Evolutionary conservation across 352 stramenopile species (phyloP), one percentile per base, ranked within the genome.

Genomic region (Pythium rhizo-oryzae): DNA sequence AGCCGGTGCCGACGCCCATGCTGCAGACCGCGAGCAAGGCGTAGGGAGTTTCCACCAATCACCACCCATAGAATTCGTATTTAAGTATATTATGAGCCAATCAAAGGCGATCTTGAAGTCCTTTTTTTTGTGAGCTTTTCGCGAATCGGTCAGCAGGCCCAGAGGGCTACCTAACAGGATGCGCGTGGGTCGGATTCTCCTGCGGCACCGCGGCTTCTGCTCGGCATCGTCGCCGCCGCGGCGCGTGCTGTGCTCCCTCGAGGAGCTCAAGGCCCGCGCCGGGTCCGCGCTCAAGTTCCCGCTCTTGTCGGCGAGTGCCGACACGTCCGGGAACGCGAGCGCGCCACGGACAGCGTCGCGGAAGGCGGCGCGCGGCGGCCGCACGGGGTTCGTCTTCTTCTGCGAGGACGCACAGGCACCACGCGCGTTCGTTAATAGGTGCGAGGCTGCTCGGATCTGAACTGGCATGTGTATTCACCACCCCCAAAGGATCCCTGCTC

Each of bases 331-430:
- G 33, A 49, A 54, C 25, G 43, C 9, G 66, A 13, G 18, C 19
- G 28, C 30, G 65, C 70, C 35, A 47, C 41, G 41, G 9, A n/a
- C 13, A 16, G 41, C 41, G 61, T n/a, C 43, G 28, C 11, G 16
- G 13, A 49, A 54, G 49, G 66, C 62, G 55, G 30, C 62, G 69
- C 74, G 80, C 18, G 57, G 75, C 30, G 59, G 79, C 24, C 54
- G 70, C 46, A 90, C 84, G 19, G 82, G 82, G 39, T 89, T 92
- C 59, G 82, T 91, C 11, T 91, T 92, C 70, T 79, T 79, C 33
- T 82, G 78, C 55, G 69, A 81, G 25, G 61, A 72, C 35, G 79
- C 74, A 5, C 63, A 75, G 21, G 59, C 78, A 25, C 81, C 81
- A 19, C 82, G 79, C 4, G 81, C 78, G 21, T 92, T 89, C 50